Evolutionary conservation across 148 eudicot genomes (phyloP), one percentile per base, ranked within the genome.

Genomic region (Amaranthus cruentus): DNA sequence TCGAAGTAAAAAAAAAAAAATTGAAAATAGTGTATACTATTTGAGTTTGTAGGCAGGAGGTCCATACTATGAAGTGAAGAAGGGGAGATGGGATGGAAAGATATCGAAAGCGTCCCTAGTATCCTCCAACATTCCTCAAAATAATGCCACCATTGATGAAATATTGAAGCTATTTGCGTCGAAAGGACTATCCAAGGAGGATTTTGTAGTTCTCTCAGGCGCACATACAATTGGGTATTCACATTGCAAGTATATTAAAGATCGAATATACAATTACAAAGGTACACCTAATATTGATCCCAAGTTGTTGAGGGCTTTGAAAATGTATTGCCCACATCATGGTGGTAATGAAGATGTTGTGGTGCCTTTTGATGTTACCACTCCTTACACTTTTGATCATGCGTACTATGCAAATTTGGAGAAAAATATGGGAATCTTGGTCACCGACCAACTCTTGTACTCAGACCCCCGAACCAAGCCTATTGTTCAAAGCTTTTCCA

Each of bases 71-170:
- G 84, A 84, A 72, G 97, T 93, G 58, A 86, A 89, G 78, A 93
- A 91, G 75, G 98, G 98, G 3, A 83, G 94, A 50, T 93, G 98
- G 98, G 98, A 93, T 38, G 97, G 98, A 15, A 87, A 69, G 50
- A 67, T 81, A 65, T 91, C 98, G 6, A 78, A 71, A 80, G 97
- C 95, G 9, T 82, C 89, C 1, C 82, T 69, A 28, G 95, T 93
- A 7, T 69, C 28, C 12, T 12, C 76, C 12, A 88, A 88, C 42
- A 76, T 94, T 64, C 97, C 97, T 0, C 86, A 56, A 3, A 59
- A 90, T 65, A 94, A 94, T 69, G 80, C 97, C 53, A 88, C 93
- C 28, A 21, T 94, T 3, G 84, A 85, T 49, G 85, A 88, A 9
- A 84, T 89, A 11, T 15, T 94, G 13, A 78, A 77, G 55, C 88